These are phyloP conservation scores for Fremontodendron californicum DNA, from an alignment of 345 rosid species.

Conservation along the genomic window DNA sequence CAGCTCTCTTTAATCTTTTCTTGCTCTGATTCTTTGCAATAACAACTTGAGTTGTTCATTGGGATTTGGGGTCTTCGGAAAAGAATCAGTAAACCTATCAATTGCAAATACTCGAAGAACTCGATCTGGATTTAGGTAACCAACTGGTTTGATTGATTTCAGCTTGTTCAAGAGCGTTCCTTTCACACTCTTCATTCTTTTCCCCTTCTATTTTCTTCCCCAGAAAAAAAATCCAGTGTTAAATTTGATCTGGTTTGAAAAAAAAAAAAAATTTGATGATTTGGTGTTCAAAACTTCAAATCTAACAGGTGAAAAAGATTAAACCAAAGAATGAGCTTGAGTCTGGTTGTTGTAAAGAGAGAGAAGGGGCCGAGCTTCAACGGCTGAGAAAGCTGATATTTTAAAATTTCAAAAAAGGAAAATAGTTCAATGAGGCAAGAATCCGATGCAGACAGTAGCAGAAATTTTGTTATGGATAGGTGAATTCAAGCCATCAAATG, in stretches of 20 bases:
- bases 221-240: background rate
- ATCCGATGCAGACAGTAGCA: background rate
- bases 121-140: slow-evolving; percentile 60
- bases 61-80: slow-evolving; percentile 31
- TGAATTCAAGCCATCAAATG: background rate
- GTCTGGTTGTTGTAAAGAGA: background rate
- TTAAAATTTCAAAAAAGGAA: slow-evolving; percentile 26
- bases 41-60: slow-evolving; percentile 22
- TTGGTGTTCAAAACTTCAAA: background rate
- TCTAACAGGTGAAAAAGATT: background rate
- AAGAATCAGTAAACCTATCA: slow-evolving; percentile 48
- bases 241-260: background rate
- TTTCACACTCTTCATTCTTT: slow-evolving; percentile 69
- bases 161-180: slow-evolving; percentile 68
- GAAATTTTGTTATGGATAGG: background rate
- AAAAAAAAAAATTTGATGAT: background rate
- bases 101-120: slow-evolving; percentile 52
- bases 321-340: slow-evolving; percentile 4
- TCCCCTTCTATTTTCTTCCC: background rate
- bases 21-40: slow-evolving; percentile 26
- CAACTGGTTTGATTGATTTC: slow-evolving; percentile 55
- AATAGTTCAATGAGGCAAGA: background rate
- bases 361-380: slow-evolving; percentile 29
- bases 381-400: slow-evolving; percentile 62
- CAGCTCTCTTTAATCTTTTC: slow-evolving; percentile 2